Evolutionary conservation across 1,284 basidiomycete species (phyloP).

Genomic region (Ganoderma boninense): DNA sequence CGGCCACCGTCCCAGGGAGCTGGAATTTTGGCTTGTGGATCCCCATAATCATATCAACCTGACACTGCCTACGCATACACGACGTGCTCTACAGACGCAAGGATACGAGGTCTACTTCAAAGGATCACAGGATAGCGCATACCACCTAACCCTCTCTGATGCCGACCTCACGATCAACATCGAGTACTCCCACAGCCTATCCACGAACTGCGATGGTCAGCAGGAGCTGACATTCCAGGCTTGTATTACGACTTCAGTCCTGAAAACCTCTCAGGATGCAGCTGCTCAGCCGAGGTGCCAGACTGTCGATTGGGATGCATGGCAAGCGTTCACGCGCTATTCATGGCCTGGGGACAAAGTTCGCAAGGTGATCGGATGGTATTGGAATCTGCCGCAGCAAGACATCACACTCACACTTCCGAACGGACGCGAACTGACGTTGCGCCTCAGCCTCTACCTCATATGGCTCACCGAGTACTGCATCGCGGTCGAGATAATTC

Average conservation of each 20-base stretch:
- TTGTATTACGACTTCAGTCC: not conserved
- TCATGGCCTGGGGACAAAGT: too few species aligned
- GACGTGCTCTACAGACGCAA: not conserved
- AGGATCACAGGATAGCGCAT: not conserved
- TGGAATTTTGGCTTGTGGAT: not conserved
- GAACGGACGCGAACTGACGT: not conserved
- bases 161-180: not conserved
- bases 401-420: not conserved
- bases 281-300: not conserved
- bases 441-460: not conserved
- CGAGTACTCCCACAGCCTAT: not conserved
- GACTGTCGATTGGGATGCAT: not conserved
- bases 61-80: not conserved
- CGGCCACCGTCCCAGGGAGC: not conserved
- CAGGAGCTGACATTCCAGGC: not conserved
- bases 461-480: not conserved
- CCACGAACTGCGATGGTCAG: too few species aligned
- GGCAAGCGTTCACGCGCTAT: not conserved
- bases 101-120: not conserved
- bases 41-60: not conserved
- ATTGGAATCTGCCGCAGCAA: not conserved
- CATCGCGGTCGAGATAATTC: not conserved
- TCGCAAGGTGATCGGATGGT: not conserved
- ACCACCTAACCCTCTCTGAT: not conserved
- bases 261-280: not conserved